Evolutionary conservation across 2,329 filamentous ascomycete genomes (phyloP), one percentile per base, ranked within the genome.

Genomic region (Mycosphaerella sp.): DNA sequence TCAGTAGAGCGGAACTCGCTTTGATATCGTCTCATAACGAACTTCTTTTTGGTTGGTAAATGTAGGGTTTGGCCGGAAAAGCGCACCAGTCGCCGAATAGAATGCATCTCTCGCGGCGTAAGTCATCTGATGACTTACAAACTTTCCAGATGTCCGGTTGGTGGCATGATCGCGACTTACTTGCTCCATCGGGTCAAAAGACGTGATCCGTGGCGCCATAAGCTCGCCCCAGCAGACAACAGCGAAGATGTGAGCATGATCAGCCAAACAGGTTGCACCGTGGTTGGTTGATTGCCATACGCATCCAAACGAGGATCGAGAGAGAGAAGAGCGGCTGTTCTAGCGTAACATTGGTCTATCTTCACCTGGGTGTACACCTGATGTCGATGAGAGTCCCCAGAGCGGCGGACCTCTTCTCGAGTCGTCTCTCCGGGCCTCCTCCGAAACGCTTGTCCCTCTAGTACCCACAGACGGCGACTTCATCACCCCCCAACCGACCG

Each of bases 11-110:
- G 8, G 82, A 85, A 44, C 85, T 85, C 58, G 82, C 82, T 8
- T 71, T 85, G 11, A 85, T 85, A 54, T 83, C 82, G 7, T 84
- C 81, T 6, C 78, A 82, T 57, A 83, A 85, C 62, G 82, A 85
- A 65, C 82, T 17, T 17, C 83, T 0, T 85, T 85, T 59, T 82
- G 82, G 46, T 72, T 85, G 21, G 82, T 85, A 1, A 82, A 82
- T 17, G 82, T 85, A 41, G 82, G 85, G 62, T 85, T 85, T 59
- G 82, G 82, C 47, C 76, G 82, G 26, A 84, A 85, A 66, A 82
- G 82, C 59, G 79, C 81, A 29, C 75, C 81, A 51, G 83, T 85
- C 34, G 82, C 82, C 34, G n/a, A 1, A 29, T 34, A 17, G 14
- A 17, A 17, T 17, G n/a, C 17, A n/a, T 21, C 14, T 29, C 12